phyloP scores from a whole-genome alignment of 768 basidiomycete species.

The Hygrophoropsis aurantiaca region DNA sequence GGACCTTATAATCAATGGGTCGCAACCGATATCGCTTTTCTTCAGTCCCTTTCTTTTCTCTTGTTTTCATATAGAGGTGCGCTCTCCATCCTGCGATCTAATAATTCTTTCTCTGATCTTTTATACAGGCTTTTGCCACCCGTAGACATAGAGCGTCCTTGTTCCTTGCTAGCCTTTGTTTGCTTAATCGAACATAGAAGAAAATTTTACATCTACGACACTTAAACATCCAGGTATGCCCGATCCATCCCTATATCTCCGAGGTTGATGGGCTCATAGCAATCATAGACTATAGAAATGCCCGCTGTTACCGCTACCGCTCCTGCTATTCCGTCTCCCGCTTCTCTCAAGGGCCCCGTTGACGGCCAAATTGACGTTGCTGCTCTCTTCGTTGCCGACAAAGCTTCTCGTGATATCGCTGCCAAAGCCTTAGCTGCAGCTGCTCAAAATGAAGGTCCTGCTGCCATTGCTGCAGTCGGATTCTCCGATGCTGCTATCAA shows the following conservation, averaged over 20 bases:
- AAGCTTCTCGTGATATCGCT: slow-evolving; percentile 73
- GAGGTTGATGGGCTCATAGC: slow-evolving; percentile 7
- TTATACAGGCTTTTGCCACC: slow-evolving; percentile 36
- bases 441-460: slow-evolving; percentile 83
- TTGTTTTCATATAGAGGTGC: slow-evolving; percentile 33
- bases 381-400: slow-evolving; percentile 82
- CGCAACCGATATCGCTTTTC: slow-evolving; percentile 9
- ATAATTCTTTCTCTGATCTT: slow-evolving; percentile 5
- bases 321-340: slow-evolving; percentile 57
- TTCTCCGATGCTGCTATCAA: slow-evolving; percentile 76
- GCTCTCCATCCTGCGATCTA: slow-evolving; percentile 7
- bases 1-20: slow-evolving; percentile 15
- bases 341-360: slow-evolving; percentile 70
- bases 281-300: slow-evolving; percentile 62
- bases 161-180: slow-evolving; percentile 56
- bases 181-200: slow-evolving; percentile 38
- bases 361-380: slow-evolving; percentile 70
- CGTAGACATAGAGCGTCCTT: slow-evolving; percentile 66
- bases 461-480: slow-evolving; percentile 66
- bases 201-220: slow-evolving; percentile 35
- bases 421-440: slow-evolving; percentile 67
- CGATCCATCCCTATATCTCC: not conserved
- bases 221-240: slow-evolving; percentile 43
- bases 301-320: slow-evolving; percentile 74
- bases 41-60: slow-evolving; percentile 34